Percentiles rank a stretch among this genome's conserved stretches.
Evolutionary conservation across 768 basidiomycete species (phyloP).

Genomic region (Tulasnella sp.): DNA sequence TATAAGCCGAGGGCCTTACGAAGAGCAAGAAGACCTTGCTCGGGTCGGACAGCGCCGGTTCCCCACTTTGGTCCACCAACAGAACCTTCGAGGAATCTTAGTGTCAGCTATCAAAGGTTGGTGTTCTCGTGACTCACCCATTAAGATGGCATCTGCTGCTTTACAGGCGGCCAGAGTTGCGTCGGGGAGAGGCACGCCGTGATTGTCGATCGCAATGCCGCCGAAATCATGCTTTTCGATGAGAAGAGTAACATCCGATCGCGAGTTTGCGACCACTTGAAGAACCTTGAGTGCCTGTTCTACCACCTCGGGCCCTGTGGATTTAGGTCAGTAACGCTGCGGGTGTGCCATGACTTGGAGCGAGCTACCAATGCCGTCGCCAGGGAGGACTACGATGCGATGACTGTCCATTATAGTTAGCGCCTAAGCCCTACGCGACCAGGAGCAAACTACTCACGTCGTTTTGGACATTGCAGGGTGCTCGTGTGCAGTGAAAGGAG

Average conservation of each 20-base stretch:
- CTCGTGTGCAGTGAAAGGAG: constrained; percentile 12
- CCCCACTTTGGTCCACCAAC: constrained; percentile 99
- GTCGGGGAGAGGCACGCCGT: constrained; percentile 82
- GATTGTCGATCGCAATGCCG: constrained; percentile 87
- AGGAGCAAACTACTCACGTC: constrained; percentile 33
- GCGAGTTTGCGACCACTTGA: constrained; percentile 64
- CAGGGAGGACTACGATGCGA: constrained; percentile 86
- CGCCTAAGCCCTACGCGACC: background rate
- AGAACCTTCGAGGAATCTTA: constrained; percentile 60
- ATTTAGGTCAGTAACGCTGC: background rate
- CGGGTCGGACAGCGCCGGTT: constrained; percentile 85
- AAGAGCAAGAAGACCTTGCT: constrained; percentile 83
- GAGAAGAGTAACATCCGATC: constrained; percentile 67
- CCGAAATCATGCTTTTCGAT: constrained; percentile 84
- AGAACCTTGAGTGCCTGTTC: constrained; percentile 84
- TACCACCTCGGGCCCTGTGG: constrained; percentile 85
- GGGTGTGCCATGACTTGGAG: background rate
- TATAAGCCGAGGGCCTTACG: constrained; percentile 94
- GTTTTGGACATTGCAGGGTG: constrained; percentile 35
- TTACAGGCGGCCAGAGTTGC: constrained; percentile 87
- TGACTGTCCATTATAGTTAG: constrained; percentile 55
- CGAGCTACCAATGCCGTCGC: constrained; percentile 90
- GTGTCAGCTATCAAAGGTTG: background rate
- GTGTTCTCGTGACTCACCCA: constrained; percentile 62
- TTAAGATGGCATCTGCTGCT: constrained; percentile 91